Base-by-base conservation (phyloP, 495 filamentous ascomycete species). In the Aspergillus cristatus region DNA sequence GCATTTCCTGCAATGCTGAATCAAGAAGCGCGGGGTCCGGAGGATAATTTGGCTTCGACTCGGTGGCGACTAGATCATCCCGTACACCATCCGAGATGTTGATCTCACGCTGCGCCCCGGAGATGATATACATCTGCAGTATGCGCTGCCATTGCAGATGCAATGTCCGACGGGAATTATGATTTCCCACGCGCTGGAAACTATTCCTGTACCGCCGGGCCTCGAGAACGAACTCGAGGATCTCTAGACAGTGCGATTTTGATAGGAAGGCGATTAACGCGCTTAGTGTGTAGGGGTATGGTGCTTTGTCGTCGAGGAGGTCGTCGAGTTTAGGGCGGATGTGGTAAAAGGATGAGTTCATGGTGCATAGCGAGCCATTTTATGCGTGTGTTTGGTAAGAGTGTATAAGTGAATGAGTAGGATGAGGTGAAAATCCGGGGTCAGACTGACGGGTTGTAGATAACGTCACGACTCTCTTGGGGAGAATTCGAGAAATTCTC, bases 241-340 rank as follows among this genome's bases (percentile, higher is more conserved):
- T 94, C 58, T 94, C 87, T 34, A 94, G 57, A 54, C 86, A 94
- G 59, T 93, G 86, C 47, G 90, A 91, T 46, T 90, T 84, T 3
- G 86, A 89, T 15, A 93, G 70, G 54, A 85, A 94, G 24, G 82
- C 85, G 67, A 80, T 91, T 57, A 94, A 94, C 13, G 87, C 86
- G 45, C 71, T 72, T 6, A 93, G 73, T 5, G 84, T 91, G 75
- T 84, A 94, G 48, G 87, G 87, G 34, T 82, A 76, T 3, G 82
- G 79, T 26, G 87, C 78, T 11, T 72, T 75, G 53, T 90, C 83
- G 14, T 78, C 72, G 25, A 94, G 71, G 12, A 94, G 83, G 40
- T 94, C 86, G 32, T 75, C 63, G 35, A 94, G 62, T 30, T 81
- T 81, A 7, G 87, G 87, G 38, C 79, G 68, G 1, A 32, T 11